phyloP scores from a whole-genome alignment of 441 rosid species.

The Capsella rubella region DNA sequence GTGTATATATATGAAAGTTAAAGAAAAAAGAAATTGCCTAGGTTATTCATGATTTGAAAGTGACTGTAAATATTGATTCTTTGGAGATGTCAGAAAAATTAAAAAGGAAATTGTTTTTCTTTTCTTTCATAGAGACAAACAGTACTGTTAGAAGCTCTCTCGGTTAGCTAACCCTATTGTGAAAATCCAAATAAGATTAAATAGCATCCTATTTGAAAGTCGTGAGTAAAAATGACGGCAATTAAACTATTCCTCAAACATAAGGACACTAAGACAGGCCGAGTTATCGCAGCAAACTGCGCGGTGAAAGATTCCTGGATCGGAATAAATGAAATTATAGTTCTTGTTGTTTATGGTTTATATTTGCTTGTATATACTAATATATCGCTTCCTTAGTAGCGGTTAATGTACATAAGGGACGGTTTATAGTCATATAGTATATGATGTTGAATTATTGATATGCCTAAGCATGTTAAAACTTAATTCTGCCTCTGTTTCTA shows the following conservation, averaged over 20 bases:
- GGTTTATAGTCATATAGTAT: background rate
- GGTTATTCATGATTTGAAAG: slow-evolving; percentile 37
- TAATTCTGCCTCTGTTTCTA: too few relatives aligned
- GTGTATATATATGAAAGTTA: slow-evolving; percentile 21
- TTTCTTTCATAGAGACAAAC: background rate
- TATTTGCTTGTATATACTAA: too few relatives aligned
- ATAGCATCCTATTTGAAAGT: background rate
- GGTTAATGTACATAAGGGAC: background rate
- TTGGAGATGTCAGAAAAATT: background rate
- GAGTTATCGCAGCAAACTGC: background rate
- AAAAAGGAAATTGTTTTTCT: background rate
- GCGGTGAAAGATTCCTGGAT: slow-evolving; percentile 1
- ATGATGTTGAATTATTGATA: background rate
- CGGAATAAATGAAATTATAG: background rate
- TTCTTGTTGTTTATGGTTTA: background rate
- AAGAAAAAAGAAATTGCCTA: slow-evolving; percentile 37
- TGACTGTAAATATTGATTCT: slow-evolving; percentile 34
- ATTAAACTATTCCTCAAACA: background rate
- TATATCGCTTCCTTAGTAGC: background rate
- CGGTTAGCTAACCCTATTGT: slow-evolving; percentile 22
- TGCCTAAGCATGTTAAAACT: too few relatives aligned
- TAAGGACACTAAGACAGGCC: background rate
- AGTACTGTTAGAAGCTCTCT: slow-evolving; percentile 11
- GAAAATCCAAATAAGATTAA: background rate
- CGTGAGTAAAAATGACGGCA: slow-evolving; percentile 1